phyloP scores from a whole-genome alignment of 441 rosid species.

The Kokia cookei region DNA sequence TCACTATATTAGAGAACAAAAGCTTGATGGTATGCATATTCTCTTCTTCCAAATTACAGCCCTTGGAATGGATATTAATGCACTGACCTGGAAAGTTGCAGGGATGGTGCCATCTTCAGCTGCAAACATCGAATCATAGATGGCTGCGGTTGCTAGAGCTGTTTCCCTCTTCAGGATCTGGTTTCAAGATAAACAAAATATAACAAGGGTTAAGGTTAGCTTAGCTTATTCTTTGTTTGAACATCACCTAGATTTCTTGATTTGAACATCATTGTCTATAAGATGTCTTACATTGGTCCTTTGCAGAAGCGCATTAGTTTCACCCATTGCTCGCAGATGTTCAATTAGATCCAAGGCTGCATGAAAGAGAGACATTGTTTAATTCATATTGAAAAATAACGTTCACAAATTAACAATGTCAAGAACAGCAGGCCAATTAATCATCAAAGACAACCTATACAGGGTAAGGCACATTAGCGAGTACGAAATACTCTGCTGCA shows the following conservation, averaged over 20 bases:
- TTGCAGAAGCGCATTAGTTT: slow-evolving; percentile 89
- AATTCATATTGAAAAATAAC: not conserved
- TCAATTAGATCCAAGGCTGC: slow-evolving; percentile 91
- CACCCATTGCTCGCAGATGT: slow-evolving; percentile 96
- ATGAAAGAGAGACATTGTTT: not conserved
- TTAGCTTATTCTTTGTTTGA: not conserved
- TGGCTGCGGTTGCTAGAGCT: slow-evolving; percentile 88
- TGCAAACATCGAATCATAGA: slow-evolving; percentile 88
- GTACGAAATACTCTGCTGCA: not conserved
- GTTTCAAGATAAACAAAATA: slow-evolving; percentile 7
- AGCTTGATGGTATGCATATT: not conserved
- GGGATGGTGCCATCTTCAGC: slow-evolving; percentile 89
- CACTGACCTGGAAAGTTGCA: slow-evolving; percentile 85
- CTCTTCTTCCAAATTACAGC: not conserved
- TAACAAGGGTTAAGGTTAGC: not conserved
- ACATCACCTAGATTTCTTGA: not conserved
- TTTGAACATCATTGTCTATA: not conserved
- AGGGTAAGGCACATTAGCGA: not conserved
- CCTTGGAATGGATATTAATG: slow-evolving; percentile 6
- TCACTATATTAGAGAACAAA: not conserved
- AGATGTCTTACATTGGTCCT: slow-evolving; percentile 53
- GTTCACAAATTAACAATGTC: not conserved
- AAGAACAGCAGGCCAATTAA: not conserved
- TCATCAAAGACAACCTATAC: not conserved
- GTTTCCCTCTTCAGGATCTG: slow-evolving; percentile 85